These are phyloP conservation scores for Cinchona pubescens DNA, from an alignment of 257 asterid genomes.

Conservation along the genomic window DNA sequence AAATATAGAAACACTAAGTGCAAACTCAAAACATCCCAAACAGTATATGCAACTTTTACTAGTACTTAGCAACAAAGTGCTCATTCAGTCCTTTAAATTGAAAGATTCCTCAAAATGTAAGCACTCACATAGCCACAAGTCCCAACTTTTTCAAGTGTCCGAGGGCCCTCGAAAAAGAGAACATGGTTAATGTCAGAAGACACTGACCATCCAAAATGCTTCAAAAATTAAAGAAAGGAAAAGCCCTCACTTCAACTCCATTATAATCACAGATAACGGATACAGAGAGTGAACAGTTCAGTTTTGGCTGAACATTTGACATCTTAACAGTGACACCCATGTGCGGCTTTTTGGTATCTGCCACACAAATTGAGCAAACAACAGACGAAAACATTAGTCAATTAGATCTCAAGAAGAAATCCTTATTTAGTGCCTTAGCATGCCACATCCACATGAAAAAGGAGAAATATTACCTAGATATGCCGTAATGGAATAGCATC, in stretches of 20 bases:
- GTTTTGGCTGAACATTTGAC: conserved; percentile 46
- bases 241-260: conserved; percentile 56
- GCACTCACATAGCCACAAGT: conserved; percentile 74
- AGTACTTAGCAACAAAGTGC: background rate
- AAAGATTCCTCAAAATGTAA: background rate
- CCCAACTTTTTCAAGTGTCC: conserved; percentile 54
- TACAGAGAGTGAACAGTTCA: conserved; percentile 80
- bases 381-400: conserved; percentile 18
- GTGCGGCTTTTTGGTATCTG: conserved; percentile 69
- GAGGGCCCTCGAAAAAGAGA: conserved; percentile 60
- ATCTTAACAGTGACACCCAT: conserved; percentile 66
- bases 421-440: background rate
- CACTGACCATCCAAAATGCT: conserved; percentile 1
- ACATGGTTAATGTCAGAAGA: conserved; percentile 15
- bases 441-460: conserved; percentile 10
- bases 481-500: background rate
- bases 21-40: background rate
- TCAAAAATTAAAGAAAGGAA: conserved; percentile 7
- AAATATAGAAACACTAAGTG: too few species aligned
- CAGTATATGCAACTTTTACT: background rate
- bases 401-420: background rate
- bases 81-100: background rate
- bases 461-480: background rate
- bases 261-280: conserved; percentile 69
- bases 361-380: conserved; percentile 29